Conservation (phyloP, 2,329 filamentous ascomycete species). For the Colletotrichum siamense region DNA sequence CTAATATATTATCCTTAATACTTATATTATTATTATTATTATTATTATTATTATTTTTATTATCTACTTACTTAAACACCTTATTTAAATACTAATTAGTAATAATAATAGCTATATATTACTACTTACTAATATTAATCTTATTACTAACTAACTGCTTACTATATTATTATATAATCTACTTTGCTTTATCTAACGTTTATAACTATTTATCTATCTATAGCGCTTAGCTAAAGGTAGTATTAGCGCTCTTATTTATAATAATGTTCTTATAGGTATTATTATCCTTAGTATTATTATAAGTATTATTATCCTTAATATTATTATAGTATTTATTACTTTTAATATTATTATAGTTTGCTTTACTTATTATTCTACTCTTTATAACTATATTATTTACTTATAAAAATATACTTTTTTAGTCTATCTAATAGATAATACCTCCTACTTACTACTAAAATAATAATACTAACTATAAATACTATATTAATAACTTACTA, state of each 20-base stretch:
- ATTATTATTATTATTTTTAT: background rate
- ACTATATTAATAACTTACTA: conserved; percentile 28
- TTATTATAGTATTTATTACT: too few species aligned
- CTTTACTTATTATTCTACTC: background rate
- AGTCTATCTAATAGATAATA: background rate
- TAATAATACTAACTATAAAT: conserved; percentile 23
- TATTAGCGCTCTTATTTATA: too few species aligned
- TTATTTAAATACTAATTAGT: conserved; percentile 9
- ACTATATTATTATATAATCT: too few species aligned
- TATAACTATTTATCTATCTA: background rate
- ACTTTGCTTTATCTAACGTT: too few species aligned
- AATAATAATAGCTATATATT: background rate
- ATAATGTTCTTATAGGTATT: too few species aligned
- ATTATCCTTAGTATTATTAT: too few species aligned
- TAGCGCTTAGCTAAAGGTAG: too few species aligned
- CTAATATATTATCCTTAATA: background rate
- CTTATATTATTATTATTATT: too few species aligned
- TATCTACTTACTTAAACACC: background rate
- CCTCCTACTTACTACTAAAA: background rate
- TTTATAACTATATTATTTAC: background rate
- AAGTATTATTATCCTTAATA: too few species aligned
- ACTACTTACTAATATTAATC: too few species aligned
- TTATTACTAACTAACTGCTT: too few species aligned
- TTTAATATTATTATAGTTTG: too few species aligned
- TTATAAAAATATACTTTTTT: background rate